Evolutionary conservation across 768 basidiomycete species (phyloP), one percentile per base, ranked within the genome.

Genomic region (Suillus subaureus): DNA sequence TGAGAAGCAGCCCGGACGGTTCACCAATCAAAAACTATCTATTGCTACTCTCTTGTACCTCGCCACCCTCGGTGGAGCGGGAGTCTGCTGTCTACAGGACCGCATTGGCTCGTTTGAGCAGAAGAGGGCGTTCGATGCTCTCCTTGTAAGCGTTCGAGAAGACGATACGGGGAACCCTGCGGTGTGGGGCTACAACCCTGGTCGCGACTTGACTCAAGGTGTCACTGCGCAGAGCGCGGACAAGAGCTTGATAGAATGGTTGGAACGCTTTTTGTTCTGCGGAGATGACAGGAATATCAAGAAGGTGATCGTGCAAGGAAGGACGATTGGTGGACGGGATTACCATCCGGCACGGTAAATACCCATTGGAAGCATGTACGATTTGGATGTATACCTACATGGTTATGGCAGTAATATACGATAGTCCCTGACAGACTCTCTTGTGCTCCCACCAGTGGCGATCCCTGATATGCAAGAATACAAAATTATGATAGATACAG

Each of bases 71-170:
- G 97, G 97, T 40, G 97, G 97, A 1, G 97, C 97, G 2, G 82
- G 87, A 28, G 88, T 98, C 0, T 96, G 94, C 72, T 82, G 82
- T 61, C 78, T 97, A 13, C 83, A 87, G 62, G 77, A 85, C 31
- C 83, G 81, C 47, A 82, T 92, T 18, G 97, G 97, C 8, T 90
- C 89, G 21, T 93, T 99, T 68, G 81, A 80, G 16, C 79, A 82
- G 3, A 95, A 94, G 3, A 97, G 95, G 79, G 89, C 87, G 67
- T 98, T 98, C 72, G 97, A 99, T 73, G 97, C 97, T 0, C 78
- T 98, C 9, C 68, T 93, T 4, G 87, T 97, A 28, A 86, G 81
- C 72, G 80, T 92, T 9, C 78, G 81, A 39, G 74, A 77, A 39
- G 74, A 76, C 52, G 84, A 83, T 45, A 74, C 82, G 37, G 86